Conservation (phyloP, 805 yeast genomes). For the Pichia paraexigua region DNA sequence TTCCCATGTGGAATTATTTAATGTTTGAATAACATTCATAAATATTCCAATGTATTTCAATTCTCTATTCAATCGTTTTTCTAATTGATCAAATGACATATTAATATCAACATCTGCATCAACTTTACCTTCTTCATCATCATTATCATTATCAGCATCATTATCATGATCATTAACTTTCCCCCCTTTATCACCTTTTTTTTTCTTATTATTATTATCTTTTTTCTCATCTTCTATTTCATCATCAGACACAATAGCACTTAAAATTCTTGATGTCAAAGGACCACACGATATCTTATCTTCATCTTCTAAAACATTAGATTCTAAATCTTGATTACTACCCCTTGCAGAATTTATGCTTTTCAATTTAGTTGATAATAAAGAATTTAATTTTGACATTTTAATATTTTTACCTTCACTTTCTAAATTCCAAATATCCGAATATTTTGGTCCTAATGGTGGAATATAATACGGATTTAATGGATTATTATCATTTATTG, state of each 20-base stretch:
- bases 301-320: conserved; percentile 39
- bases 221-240: conserved; percentile 9
- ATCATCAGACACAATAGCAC: conserved; percentile 61
- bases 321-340: conserved; percentile 41
- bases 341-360: conserved; percentile 43
- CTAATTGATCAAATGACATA: conserved; percentile 72
- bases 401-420: conserved; percentile 33
- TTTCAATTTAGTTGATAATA: conserved; percentile 18
- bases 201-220: not conserved
- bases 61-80: conserved; percentile 82
- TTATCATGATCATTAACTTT: not conserved
- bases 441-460: conserved; percentile 73
- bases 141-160: conserved; percentile 16
- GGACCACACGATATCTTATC: conserved; percentile 80
- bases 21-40: conserved; percentile 45
- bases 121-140: conserved; percentile 30
- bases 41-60: conserved; percentile 85
- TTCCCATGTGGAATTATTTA: conserved; percentile 30
- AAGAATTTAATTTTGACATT: conserved; percentile 22
- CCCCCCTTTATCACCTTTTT: not conserved
- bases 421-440: conserved; percentile 81
- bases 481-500: not conserved
- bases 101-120: conserved; percentile 33
- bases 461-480: conserved; percentile 70
- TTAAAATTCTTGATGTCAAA: conserved; percentile 67